Base-by-base conservation (phyloP, 164 flowering plant genomes). In the Vitis rotundifolia region DNA sequence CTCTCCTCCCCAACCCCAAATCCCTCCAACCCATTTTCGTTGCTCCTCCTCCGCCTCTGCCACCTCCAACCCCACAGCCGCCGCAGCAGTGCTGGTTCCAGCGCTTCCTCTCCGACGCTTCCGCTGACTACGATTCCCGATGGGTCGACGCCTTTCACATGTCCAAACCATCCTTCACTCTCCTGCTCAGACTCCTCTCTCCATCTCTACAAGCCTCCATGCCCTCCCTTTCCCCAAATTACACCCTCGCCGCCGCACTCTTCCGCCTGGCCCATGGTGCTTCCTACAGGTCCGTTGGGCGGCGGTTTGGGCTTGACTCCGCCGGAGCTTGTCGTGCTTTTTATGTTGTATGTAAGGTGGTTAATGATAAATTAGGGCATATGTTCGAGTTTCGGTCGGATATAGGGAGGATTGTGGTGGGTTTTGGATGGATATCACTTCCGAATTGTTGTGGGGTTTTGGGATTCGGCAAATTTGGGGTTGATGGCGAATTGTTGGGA, bases 361-460 rank as follows among this genome's bases (percentile, higher is more conserved):
- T 88, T 16, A 78, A 75, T 64, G 89, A 86, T 14, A 80, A 77
- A 9, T 63, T 89, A 19, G 86, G 83, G 29, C 71, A 81, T 63
- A 71, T 89, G 73, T 75, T 86, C 16, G 88, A 86, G 49, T 72
- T 86, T 0, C 51, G 77, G 26, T 50, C 80, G 0, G 83, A 85
- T 73, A 44, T 77, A 15, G 74, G 64, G 22, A 66, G 87, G 50
- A 66, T 83, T 71, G 66, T 78, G 7, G 74, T 72, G 66, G 86
- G 91, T 8, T 84, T 87, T 63, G 86, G 85, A 44, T 82, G 85
- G 84, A 77, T 78, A 68, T 87, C 91, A 22, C 78, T 93, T 16
- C 91, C 91, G 3, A 88, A 87, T 73, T 91, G 97, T 65, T 83
- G 87, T 72, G 97, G 98, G 47, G 88, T 81, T 63, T 63, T 92